These are phyloP conservation scores for Starmerella etchellsii DNA, from an alignment of 805 yeast genomes.

Conservation along the genomic window DNA sequence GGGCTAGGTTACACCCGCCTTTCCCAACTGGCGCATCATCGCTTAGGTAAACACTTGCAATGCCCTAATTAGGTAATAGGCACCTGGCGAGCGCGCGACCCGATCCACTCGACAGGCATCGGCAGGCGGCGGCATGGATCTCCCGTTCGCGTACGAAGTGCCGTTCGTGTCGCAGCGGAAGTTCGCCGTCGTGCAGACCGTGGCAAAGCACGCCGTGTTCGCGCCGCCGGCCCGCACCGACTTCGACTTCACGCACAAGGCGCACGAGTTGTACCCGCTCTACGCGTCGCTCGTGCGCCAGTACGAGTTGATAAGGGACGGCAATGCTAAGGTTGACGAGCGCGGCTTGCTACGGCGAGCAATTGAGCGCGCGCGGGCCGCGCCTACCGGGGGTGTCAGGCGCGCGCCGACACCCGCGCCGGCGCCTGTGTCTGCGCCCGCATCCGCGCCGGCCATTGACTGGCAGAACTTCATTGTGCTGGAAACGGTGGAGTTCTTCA, in stretches of 20 bases:
- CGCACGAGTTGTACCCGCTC: conserved; percentile 47
- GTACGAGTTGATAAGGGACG: conserved; percentile 32
- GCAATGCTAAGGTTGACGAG: background rate
- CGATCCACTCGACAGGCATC: background rate
- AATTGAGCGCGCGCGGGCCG: background rate
- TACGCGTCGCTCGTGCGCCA: conserved; percentile 43
- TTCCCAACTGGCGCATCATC: too few species aligned
- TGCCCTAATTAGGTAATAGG: background rate
- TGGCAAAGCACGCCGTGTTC: conserved; percentile 56
- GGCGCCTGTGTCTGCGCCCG: background rate
- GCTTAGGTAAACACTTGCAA: too few species aligned
- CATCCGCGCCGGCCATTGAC: conserved; percentile 35
- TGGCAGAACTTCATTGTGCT: conserved; percentile 77
- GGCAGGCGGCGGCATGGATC: too few species aligned
- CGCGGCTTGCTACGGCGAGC: background rate
- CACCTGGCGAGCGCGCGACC: background rate
- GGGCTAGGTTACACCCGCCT: conserved; percentile 1
- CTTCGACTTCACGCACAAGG: conserved; percentile 50
- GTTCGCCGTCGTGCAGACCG: conserved; percentile 51
- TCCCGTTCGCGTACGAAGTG: conserved; percentile 8
- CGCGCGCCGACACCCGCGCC: background rate
- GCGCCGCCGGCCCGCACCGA: conserved; percentile 43
- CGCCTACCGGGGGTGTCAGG: too few species aligned
- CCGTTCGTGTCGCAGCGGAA: conserved; percentile 46
- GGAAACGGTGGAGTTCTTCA: conserved; percentile 48